phyloP scores from a whole-genome alignment of 805 yeast genomes.

The Yamadazyma sp. region DNA sequence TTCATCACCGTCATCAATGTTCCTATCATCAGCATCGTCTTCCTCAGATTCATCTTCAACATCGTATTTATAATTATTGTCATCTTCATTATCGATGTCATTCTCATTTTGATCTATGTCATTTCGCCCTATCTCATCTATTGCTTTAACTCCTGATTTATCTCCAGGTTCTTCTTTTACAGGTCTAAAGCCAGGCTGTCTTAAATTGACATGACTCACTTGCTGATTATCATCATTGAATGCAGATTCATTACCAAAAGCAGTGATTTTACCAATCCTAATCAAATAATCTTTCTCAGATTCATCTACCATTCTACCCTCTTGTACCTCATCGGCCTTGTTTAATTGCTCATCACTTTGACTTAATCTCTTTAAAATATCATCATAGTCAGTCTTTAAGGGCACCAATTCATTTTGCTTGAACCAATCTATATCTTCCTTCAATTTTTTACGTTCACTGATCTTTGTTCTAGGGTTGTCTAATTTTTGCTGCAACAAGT shows the following conservation, averaged over 20 bases:
- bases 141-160: too few relatives aligned
- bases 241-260: constrained; percentile 72
- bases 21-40: constrained; percentile 24
- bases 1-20: constrained; percentile 83
- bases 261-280: constrained; percentile 90
- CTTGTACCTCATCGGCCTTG: constrained; percentile 14
- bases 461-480: constrained; percentile 56
- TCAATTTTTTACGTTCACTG: constrained; percentile 55
- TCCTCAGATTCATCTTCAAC: constrained; percentile 17
- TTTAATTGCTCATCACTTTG: constrained; percentile 40
- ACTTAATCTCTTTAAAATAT: constrained; percentile 39
- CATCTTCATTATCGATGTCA: constrained; percentile 3
- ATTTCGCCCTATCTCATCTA: constrained; percentile 1
- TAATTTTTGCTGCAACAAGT: constrained; percentile 46
- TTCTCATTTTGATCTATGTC: constrained; percentile 1
- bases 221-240: constrained; percentile 40
- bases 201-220: constrained; percentile 42
- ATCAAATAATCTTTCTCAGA: constrained; percentile 75
- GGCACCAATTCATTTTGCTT: constrained; percentile 50
- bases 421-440: constrained; percentile 53
- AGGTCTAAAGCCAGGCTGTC: constrained; percentile 47
- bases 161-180: not conserved
- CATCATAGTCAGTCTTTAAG: constrained; percentile 58
- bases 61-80: constrained; percentile 19
- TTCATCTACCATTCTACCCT: constrained; percentile 58